Percentiles rank a stretch among this genome's conserved stretches.
phyloP scores from a whole-genome alignment of 2,329 filamentous ascomycete species.

The Alternaria dauci region DNA sequence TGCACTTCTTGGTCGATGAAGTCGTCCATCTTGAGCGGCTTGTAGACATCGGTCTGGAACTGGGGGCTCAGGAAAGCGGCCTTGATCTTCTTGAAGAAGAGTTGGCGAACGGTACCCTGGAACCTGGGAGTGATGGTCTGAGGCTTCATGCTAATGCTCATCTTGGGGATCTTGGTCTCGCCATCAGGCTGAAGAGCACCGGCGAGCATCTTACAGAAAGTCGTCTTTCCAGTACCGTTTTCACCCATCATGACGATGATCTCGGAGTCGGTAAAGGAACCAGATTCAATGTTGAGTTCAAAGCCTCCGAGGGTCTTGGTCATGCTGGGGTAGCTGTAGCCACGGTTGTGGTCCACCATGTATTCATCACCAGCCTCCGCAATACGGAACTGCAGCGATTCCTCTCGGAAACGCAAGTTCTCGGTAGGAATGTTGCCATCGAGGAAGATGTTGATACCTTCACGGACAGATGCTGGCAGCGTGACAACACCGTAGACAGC shows the following conservation, averaged over 20 bases:
- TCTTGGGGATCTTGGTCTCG: conserved; percentile 78
- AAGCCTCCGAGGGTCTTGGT: conserved; percentile 92
- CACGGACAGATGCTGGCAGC: conserved; percentile 91
- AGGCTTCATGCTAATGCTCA: conserved; percentile 99
- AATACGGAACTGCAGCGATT: conserved; percentile 94
- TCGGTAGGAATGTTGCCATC: conserved; percentile 98
- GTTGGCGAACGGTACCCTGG: conserved; percentile 91
- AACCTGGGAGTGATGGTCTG: conserved; percentile 99
- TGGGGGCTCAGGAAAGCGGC: conserved; percentile 94
- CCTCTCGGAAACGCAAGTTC: conserved; percentile 97
- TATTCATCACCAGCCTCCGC: conserved; percentile 90
- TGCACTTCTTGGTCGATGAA: conserved; percentile 99
- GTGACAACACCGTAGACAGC: conserved; percentile 98
- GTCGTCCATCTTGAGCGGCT: conserved; percentile 98
- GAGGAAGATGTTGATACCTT: conserved; percentile 99
- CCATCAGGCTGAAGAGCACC: conserved; percentile 92
- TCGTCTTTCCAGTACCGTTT: conserved; percentile 99
- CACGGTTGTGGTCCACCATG: conserved; percentile 81
- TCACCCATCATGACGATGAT: conserved; percentile 99
- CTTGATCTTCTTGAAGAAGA: conserved; percentile 99
- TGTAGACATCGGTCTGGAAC: conserved; percentile 99
- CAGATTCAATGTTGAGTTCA: conserved; percentile 80
- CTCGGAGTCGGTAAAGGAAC: conserved; percentile 95
- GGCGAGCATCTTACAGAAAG: conserved; percentile 95
- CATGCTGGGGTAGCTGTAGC: conserved; percentile 89